A percentile compares a stretch with the other conserved stretches of the same genome.
Conservation (phyloP, 352 stramenopile genomes). For the Globisporangium carolinianum region DNA sequence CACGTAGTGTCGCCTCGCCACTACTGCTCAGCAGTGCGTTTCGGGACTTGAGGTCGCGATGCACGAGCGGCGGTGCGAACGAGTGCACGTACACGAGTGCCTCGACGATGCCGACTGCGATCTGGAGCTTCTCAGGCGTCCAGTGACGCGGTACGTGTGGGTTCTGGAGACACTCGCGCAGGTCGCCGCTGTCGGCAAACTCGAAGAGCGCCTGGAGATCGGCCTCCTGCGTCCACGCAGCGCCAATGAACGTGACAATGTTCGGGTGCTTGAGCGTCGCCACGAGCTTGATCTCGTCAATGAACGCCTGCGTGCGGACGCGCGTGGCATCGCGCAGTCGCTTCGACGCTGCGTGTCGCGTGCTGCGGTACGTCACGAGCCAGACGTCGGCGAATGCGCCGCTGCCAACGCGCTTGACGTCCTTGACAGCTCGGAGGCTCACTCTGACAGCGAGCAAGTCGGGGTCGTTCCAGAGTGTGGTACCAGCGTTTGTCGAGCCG, state of each 20-base stretch:
- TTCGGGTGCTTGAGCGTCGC: slow-evolving; percentile 47
- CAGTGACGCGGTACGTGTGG: slow-evolving; percentile 19
- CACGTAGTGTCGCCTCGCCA: neutral
- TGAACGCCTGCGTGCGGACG: slow-evolving; percentile 36
- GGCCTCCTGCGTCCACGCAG: slow-evolving; percentile 31
- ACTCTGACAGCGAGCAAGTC: slow-evolving; percentile 45
- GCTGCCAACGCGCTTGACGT: slow-evolving; percentile 36
- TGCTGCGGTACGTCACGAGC: slow-evolving; percentile 35
- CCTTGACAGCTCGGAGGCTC: slow-evolving; percentile 37
- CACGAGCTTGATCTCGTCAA: slow-evolving; percentile 69
- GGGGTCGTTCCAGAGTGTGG: slow-evolving; percentile 45
- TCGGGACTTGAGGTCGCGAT: too few relatives aligned
- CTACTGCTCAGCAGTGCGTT: too few relatives aligned
- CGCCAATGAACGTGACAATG: slow-evolving; percentile 60
- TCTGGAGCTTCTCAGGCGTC: slow-evolving; percentile 37
- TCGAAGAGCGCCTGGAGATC: too few relatives aligned
- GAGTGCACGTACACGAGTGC: slow-evolving; percentile 66
- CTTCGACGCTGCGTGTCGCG: slow-evolving; percentile 39
- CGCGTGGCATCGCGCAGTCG: slow-evolving; percentile 35
- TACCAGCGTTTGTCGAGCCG: too few relatives aligned
- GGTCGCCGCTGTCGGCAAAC: too few relatives aligned
- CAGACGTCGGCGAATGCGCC: slow-evolving; percentile 43
- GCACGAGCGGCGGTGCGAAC: slow-evolving; percentile 26
- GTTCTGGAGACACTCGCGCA: slow-evolving; percentile 9
- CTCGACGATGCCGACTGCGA: slow-evolving; percentile 50